phyloP scores from a whole-genome alignment of 2,329 filamentous ascomycete genomes.

The Dactylellina cionopaga region DNA sequence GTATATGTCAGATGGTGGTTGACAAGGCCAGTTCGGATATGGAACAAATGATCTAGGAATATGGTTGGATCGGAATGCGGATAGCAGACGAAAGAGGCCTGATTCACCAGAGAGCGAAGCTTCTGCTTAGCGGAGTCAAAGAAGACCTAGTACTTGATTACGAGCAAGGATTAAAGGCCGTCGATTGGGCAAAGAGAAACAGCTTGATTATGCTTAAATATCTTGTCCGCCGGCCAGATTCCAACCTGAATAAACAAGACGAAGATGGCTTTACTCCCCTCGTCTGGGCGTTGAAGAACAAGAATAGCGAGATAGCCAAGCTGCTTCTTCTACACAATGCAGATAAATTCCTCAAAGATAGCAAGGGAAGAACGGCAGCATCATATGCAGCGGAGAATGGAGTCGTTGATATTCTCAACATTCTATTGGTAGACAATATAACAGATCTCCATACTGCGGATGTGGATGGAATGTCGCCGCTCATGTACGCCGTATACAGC shows the following conservation, averaged over 20 bases:
- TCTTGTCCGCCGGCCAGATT: neutral
- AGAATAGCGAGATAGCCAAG: conserved; percentile 28
- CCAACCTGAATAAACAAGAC: conserved; percentile 13
- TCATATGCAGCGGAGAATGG: conserved; percentile 30
- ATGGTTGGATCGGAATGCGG: conserved; percentile 31
- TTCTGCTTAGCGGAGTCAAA: conserved; percentile 12
- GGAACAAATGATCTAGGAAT: conserved; percentile 5
- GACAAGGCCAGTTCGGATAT: neutral
- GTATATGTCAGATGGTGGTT: conserved; percentile 28
- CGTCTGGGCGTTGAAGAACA: conserved; percentile 26
- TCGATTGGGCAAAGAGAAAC: conserved; percentile 33
- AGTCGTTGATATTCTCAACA: neutral
- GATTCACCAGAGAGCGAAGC: neutral
- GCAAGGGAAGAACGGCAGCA: conserved; percentile 18
- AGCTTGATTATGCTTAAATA: conserved; percentile 22
- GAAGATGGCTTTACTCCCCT: conserved; percentile 20
- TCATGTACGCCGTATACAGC: conserved; percentile 25
- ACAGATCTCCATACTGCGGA: neutral
- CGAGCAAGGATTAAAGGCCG: neutral
- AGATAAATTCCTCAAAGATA: conserved; percentile 12
- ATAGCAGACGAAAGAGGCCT: conserved; percentile 33
- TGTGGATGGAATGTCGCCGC: conserved; percentile 6
- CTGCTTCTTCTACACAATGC: conserved; percentile 13
- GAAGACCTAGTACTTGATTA: conserved; percentile 28
- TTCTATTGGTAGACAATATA: neutral